Conservation (phyloP, 352 stramenopile genomes). For the Phytopythium cucurbitacearum region DNA sequence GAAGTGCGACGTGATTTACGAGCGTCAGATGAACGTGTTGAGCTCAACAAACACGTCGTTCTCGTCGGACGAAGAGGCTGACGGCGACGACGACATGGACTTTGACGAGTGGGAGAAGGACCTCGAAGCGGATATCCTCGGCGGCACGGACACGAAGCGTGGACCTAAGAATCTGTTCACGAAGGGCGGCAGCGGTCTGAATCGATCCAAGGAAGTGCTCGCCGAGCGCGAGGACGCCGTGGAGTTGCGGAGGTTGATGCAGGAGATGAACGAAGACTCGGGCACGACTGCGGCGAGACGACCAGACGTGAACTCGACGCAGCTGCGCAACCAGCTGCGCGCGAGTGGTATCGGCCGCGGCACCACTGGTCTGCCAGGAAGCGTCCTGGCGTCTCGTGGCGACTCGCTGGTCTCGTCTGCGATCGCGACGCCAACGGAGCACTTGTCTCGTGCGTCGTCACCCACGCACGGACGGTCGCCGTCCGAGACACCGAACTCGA, state of each 20-base stretch:
- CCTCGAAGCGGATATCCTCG: constrained; percentile 71
- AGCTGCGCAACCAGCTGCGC: constrained; percentile 58
- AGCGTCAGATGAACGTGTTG: constrained; percentile 80
- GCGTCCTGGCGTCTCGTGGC: constrained; percentile 35
- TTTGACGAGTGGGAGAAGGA: constrained; percentile 71
- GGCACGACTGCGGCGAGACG: constrained; percentile 41
- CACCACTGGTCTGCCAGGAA: constrained; percentile 15
- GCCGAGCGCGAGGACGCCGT: constrained; percentile 77
- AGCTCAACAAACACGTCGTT: constrained; percentile 54
- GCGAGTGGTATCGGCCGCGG: constrained; percentile 66
- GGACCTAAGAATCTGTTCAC: constrained; percentile 73
- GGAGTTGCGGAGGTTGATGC: constrained; percentile 70
- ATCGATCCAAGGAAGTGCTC: constrained; percentile 69
- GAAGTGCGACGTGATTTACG: constrained; percentile 83
- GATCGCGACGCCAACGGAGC: constrained; percentile 55
- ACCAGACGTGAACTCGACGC: constrained; percentile 58
- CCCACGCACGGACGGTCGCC: constrained; percentile 32
- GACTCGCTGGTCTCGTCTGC: constrained; percentile 61
- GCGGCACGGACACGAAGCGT: constrained; percentile 57
- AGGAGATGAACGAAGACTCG: constrained; percentile 80
- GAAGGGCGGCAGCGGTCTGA: constrained; percentile 69
- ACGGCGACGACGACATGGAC: constrained; percentile 57
- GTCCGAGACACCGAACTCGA: constrained; percentile 22
- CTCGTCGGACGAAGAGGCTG: constrained; percentile 71
- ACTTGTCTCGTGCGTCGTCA: constrained; percentile 64